Base-by-base conservation (phyloP, 2,329 filamentous ascomycete genomes). In the Fonsecaea nubica region DNA sequence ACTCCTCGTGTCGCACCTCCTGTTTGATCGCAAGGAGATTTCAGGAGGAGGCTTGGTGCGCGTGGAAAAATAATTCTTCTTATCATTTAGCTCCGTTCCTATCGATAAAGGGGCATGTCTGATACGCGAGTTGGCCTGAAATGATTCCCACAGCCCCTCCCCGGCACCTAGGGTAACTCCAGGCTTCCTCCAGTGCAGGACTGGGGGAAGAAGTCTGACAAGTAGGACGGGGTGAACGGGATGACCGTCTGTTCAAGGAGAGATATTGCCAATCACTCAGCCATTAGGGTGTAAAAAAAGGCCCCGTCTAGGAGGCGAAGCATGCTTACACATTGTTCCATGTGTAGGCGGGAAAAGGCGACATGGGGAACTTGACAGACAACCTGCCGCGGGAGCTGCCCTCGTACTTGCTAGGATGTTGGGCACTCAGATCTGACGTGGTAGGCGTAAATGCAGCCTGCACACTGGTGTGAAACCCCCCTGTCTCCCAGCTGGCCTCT, bases 341-440 rank as follows among this genome's bases (percentile, higher is more conserved):
- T 55, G 25, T 33, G 30, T 33, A 25, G n/a, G 13, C n/a, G 36
- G 36, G 15, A 45, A 60, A 50, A 55, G 52, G 13, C 52, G 30
- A 33, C 30, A 12, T 36, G 30, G 33, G 52, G 33, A 55, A 35
- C 21, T 36, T 10, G 45, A 12, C 9, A 13, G 2, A 25, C 25
- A 25, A 25, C 25, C 25, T 25, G 25, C 38, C 21, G 15, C 40
- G 35, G 30, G 50, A 33, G 18, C 15, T 59, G 15, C 7, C 25
- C 40, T n/a, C 21, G 45, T 25, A 10, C 18, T 1, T 21, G 45
- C 2, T 50, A 50, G 45, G 45, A 25, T 25, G 25, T 50, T 50
- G 45, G 45, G 45, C 45, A 33, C 35, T 35, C 40, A 56, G 38
- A 55, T 64, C 63, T 68, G 66, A 65, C 66, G 66, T 64, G 60